Evolutionary conservation across 768 basidiomycete genomes (phyloP).

Genomic region (Lentinula edodes): DNA sequence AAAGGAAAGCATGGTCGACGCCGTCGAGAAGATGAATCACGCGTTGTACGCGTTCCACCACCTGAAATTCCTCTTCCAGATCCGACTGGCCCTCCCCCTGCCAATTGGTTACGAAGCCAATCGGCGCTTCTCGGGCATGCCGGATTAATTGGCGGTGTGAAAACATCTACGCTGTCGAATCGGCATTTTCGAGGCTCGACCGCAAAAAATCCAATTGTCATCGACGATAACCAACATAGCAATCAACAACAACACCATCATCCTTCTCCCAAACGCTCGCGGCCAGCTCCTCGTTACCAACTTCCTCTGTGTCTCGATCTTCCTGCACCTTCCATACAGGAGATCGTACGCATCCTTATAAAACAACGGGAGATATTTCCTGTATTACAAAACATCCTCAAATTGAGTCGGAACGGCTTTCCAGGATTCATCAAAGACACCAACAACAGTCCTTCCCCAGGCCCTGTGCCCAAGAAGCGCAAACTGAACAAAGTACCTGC

Average conservation of each 20-base stretch:
- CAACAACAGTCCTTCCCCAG: constrained; percentile 9
- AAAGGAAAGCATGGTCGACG: constrained; percentile 28
- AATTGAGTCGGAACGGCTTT: constrained; percentile 41
- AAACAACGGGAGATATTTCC: constrained; percentile 65
- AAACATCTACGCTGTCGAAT: constrained; percentile 45
- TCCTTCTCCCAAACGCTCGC: constrained; percentile 9
- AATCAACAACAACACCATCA: constrained; percentile 12
- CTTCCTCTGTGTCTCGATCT: constrained; percentile 25
- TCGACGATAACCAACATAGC: constrained; percentile 51
- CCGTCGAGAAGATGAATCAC: constrained; percentile 30
- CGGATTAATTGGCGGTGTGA: constrained; percentile 62
- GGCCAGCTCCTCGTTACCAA: constrained; percentile 22
- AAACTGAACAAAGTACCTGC: constrained; percentile 68
- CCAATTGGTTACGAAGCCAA: constrained; percentile 71
- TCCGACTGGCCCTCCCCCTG: constrained; percentile 53
- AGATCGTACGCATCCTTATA: constrained; percentile 54
- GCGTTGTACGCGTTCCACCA: constrained; percentile 33
- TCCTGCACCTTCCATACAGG: constrained; percentile 47
- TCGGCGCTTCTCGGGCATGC: constrained; percentile 66
- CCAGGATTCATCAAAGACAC: constrained; percentile 4
- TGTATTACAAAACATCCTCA: constrained; percentile 56
- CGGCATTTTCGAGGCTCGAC: constrained; percentile 45
- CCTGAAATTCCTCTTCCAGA: constrained; percentile 61
- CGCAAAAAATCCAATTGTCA: constrained; percentile 60
- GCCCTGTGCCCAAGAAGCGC: constrained; percentile 45